phyloP scores from a whole-genome alignment of 108 stramenopile species.

The Fragilariopsis cylindrus region DNA sequence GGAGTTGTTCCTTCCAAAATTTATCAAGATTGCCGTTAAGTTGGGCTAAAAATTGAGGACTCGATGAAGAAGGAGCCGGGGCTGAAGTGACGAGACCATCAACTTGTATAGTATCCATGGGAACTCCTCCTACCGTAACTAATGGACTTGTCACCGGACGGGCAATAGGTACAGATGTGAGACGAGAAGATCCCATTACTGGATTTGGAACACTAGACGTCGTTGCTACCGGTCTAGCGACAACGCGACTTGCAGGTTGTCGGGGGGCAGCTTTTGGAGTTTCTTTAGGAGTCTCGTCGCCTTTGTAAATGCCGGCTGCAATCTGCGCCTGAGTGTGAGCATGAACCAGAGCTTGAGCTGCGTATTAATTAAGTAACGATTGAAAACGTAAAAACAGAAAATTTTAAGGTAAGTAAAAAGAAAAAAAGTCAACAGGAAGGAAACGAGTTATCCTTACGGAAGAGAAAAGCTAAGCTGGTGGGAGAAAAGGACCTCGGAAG shows the following conservation, averaged over 20 bases:
- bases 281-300: conserved; percentile 31
- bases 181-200: conserved; percentile 20
- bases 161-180: neutral
- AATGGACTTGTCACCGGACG: conserved; percentile 6
- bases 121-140: neutral
- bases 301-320: conserved; percentile 77
- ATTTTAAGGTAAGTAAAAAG: too few relatives aligned
- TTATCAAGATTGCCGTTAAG: conserved; percentile 52
- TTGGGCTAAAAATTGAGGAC: conserved; percentile 67
- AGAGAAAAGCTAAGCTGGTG: too few relatives aligned
- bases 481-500: too few relatives aligned
- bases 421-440: too few relatives aligned
- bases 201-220: conserved; percentile 29
- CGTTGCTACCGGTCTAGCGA: conserved; percentile 16
- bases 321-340: conserved; percentile 88
- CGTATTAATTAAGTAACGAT: neutral
- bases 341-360: conserved; percentile 67
- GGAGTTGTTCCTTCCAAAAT: conserved; percentile 76
- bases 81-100: conserved; percentile 34
- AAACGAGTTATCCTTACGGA: too few relatives aligned
- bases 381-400: too few relatives aligned
- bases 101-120: neutral
- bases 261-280: conserved; percentile 18
- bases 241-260: conserved; percentile 1
- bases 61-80: conserved; percentile 51